Evolutionary conservation across 352 stramenopile species (phyloP), one percentile per base, ranked within the genome.

Genomic region (Globisporangium megalacanthum): DNA sequence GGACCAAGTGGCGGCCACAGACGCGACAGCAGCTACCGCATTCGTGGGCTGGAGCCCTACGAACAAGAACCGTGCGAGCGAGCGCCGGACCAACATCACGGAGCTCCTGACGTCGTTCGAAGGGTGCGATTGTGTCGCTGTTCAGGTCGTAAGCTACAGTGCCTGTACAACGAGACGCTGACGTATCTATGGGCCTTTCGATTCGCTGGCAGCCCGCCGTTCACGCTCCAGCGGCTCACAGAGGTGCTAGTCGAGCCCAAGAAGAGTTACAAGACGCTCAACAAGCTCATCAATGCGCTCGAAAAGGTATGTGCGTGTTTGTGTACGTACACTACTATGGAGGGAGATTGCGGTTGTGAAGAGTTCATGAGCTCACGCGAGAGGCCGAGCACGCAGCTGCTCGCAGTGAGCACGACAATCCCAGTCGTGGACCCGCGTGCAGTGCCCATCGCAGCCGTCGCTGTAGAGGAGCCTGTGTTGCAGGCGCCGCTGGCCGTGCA

Each of bases 281-380:
- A 77, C 66, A 94, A 94, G 59, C 69, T 92, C 49, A 75, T 92
- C 56, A 92, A 92, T 33, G 83, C 81, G 19, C 68, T 94, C 20
- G 79, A 94, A 68, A 94, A 94, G 64, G 75, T 86, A 11, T 1
- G 25, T 52, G 6, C 58, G 37, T 10, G 22, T 31, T 13, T 35
- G 2, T 46, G 6, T 37, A 22, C 9, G 20, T 11, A 19, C 17
- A 7, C 6, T 46, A 20, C 15, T 20, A 15, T 46, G 14, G 14
- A 20, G 41, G 41, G 6, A 10, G 17, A 37, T 10, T 22, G 33
- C n/a, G 13, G 33, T 2, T 3, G 35, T 39, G 35, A 13, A 8
- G 35, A 39, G 35, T 39, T 2, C 35, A 39, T 3, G 10, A 2
- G 35, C 35, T 39, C 35, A 39, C 35, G 35, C 6, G 35, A 39